Evolutionary conservation across 2,329 filamentous ascomycete genomes (phyloP), one percentile per base, ranked within the genome.

Genomic region (Penicillium corylophilum): DNA sequence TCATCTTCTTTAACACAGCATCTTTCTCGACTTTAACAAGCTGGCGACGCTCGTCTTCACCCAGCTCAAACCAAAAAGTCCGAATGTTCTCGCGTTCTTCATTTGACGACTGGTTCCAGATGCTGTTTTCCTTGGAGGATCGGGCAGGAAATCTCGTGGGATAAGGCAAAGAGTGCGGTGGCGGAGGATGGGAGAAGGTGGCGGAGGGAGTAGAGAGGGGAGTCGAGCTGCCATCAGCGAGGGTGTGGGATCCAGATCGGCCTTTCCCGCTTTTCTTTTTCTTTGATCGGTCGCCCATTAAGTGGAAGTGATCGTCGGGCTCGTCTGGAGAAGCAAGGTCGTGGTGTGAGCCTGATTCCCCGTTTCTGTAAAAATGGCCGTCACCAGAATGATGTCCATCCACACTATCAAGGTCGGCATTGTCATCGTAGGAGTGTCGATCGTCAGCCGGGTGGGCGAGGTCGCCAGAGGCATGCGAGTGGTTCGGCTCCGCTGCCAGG

Each of bases 11-110:
- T 50, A 99, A 77, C 0, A 99, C 94, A 7, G 94, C 93, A 73
- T 99, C 93, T 76, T 99, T 99, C 74, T 99, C 94, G 26, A 99
- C 93, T 74, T 96, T 96, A 67, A 99, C 91, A 42, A 99, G 79
- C 15, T 90, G 94, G 70, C 95, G 94, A 63, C 94, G 89, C 71
- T 97, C 92, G 33, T 95, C 90, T 71, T 99, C 94, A 61, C 90
- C 90, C 39, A 99, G 75, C 15, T 91, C 91, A 47, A 99, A 82
- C 94, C 94, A 99, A 74, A 97, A 99, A 63, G 96, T 89, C 74
- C 96, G 96, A 69, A 99, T 99, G 46, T 94, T 88, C 75, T 96
- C 91, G 31, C 94, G 88, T 75, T 99, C 94, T 72, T 97, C 91
- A 61, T 90, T 84, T 9, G 90, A 94, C 52, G 89, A 94, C 2